Evolutionary conservation across 2,329 filamentous ascomycete genomes (phyloP).

Genomic region (Colletotrichum sidae): DNA sequence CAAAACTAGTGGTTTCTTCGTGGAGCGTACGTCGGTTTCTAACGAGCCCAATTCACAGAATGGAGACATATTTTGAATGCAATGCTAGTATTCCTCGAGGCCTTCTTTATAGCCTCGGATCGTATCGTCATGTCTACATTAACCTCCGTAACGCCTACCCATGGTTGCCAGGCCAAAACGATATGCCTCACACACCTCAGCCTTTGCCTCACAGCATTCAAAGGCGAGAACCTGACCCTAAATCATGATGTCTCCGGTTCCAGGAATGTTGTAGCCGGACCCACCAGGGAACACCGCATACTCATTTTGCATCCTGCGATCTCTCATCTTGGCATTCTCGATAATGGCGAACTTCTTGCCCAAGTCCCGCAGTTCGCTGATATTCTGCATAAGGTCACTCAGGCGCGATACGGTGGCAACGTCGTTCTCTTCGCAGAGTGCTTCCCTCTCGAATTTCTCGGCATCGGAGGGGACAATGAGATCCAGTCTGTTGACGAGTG

Average conservation of each 20-base stretch:
- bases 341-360: slow-evolving; percentile 79
- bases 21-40: too few species aligned
- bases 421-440: slow-evolving; percentile 84
- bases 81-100: slow-evolving; percentile 4
- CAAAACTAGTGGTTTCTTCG: too few species aligned
- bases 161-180: slow-evolving; percentile 18
- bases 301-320: slow-evolving; percentile 16
- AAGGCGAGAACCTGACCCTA: slow-evolving; percentile 13
- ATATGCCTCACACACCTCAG: background rate
- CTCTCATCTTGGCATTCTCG: slow-evolving; percentile 53
- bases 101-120: slow-evolving; percentile 4
- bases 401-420: slow-evolving; percentile 83
- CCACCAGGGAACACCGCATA: slow-evolving; percentile 27
- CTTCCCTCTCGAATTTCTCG: slow-evolving; percentile 75
- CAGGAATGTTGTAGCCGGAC: slow-evolving; percentile 38
- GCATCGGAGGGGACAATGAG: slow-evolving; percentile 80
- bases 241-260: slow-evolving; percentile 43
- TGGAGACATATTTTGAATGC: background rate
- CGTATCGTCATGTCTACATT: slow-evolving; percentile 34
- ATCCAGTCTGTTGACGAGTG: slow-evolving; percentile 84
- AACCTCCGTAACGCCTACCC: slow-evolving; percentile 9
- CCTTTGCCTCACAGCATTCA: background rate
- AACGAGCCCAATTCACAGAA: too few species aligned
- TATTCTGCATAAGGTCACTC: slow-evolving; percentile 78
- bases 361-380: slow-evolving; percentile 77